phyloP scores from a whole-genome alignment of 257 asterid species.

The Penstemon eatonii region DNA sequence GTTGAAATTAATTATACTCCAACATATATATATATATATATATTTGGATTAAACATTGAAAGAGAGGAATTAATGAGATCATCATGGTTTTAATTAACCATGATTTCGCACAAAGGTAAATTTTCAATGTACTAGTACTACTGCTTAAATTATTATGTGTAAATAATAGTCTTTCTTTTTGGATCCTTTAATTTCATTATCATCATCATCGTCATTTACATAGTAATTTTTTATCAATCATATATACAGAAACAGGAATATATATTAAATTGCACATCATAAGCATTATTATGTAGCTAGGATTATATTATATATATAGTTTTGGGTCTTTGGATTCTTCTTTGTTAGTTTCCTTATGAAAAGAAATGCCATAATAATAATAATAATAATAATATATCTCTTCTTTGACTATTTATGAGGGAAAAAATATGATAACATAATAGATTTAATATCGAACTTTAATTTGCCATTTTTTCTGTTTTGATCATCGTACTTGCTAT shows the following conservation, averaged over 20 bases:
- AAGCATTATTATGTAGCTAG: neutral
- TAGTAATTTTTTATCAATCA: neutral
- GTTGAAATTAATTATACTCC: neutral
- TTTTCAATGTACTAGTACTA: slow-evolving; percentile 19
- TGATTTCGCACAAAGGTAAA: slow-evolving; percentile 32
- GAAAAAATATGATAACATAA: slow-evolving; percentile 17
- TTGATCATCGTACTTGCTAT: neutral
- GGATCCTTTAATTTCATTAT: neutral
- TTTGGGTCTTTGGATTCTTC: slow-evolving; percentile 20
- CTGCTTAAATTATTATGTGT: slow-evolving; percentile 53
- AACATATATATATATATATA: no score
- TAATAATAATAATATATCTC: slow-evolving; percentile 19
- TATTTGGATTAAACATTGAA: slow-evolving; percentile 33
- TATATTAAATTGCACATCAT: no score
- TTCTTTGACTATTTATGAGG: slow-evolving; percentile 25
- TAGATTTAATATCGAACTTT: no score
- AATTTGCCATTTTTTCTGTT: slow-evolving; percentile 24
- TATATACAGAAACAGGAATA: neutral
- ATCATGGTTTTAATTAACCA: slow-evolving; percentile 36
- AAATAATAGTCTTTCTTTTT: slow-evolving; percentile 45
- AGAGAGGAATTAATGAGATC: slow-evolving; percentile 25
- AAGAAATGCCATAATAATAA: neutral
- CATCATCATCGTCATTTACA: neutral
- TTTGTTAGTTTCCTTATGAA: neutral
- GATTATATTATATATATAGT: slow-evolving; percentile 24